Evolutionary conservation across 139 green algal species (phyloP).

Genomic region (Dunaliella sp.): DNA sequence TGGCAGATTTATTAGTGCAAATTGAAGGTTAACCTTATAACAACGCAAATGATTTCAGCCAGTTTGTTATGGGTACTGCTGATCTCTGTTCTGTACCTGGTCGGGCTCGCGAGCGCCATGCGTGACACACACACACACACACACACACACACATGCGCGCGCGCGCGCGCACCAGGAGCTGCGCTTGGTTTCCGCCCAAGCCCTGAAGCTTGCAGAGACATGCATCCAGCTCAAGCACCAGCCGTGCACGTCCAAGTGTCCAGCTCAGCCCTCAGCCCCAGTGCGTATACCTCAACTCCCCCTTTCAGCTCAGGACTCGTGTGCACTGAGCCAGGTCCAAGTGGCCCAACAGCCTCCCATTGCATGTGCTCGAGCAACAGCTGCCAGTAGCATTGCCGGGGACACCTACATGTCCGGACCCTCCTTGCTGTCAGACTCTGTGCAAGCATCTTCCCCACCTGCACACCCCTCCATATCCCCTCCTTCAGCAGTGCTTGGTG

Average conservation of each 20-base stretch:
- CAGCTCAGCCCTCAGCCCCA: neutral
- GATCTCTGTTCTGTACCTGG: neutral
- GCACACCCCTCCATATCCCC: too few relatives aligned
- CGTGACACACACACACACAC: too few relatives aligned
- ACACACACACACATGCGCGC: too few relatives aligned
- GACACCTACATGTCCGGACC: neutral
- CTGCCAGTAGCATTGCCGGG: neutral
- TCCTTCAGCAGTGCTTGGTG: too few relatives aligned
- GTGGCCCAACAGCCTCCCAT: too few relatives aligned
- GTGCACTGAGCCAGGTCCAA: too few relatives aligned
- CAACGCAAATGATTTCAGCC: neutral
- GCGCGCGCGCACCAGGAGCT: neutral
- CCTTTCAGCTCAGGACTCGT: too few relatives aligned
- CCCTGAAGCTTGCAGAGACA: neutral
- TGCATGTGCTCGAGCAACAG: neutral
- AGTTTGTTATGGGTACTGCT: neutral
- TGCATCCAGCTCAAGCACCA: neutral
- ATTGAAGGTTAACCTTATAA: neutral
- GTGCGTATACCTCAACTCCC: too few relatives aligned
- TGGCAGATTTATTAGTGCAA: neutral
- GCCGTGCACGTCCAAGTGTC: neutral
- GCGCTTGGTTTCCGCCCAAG: neutral
- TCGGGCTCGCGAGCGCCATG: neutral
- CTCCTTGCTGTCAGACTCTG: too few relatives aligned
- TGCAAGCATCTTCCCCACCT: too few relatives aligned